Evolutionary conservation across 1,139 yeast species (phyloP).

Genomic region (Scheffersomyces insectosa): DNA sequence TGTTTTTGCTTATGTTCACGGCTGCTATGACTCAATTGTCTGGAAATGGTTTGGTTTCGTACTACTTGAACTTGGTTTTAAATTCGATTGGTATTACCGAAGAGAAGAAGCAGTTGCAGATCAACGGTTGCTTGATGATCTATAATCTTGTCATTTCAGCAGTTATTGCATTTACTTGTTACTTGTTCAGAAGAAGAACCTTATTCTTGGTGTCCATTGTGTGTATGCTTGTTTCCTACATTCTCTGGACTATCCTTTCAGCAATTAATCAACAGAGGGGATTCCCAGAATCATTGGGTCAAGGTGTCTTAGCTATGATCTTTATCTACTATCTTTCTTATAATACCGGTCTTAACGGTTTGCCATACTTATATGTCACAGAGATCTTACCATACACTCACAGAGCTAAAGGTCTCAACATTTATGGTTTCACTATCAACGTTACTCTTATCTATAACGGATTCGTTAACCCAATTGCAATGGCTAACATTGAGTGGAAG

Average conservation of each 20-base stretch:
- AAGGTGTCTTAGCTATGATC: constrained; percentile 47
- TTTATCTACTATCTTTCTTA: constrained; percentile 41
- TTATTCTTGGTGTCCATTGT: constrained; percentile 39
- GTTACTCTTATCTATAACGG: constrained; percentile 30
- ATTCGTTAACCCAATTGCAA: constrained; percentile 60
- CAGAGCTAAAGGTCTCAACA: constrained; percentile 46
- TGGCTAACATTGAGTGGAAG: constrained; percentile 60
- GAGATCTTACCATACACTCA: constrained; percentile 47
- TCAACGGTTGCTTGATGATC: constrained; percentile 47
- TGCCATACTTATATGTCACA: constrained; percentile 40
- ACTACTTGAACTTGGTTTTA: constrained; percentile 50
- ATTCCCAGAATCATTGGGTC: constrained; percentile 34
- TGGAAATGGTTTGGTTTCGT: constrained; percentile 55
- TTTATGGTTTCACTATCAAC: constrained; percentile 10
- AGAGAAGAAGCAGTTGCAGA: constrained; percentile 42
- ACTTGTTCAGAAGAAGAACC: constrained; percentile 43
- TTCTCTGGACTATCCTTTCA: constrained; percentile 41
- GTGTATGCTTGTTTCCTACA: constrained; percentile 39
- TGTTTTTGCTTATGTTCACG: constrained; percentile 35
- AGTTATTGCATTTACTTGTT: constrained; percentile 29
- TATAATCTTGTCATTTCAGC: constrained; percentile 41
- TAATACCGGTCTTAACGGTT: constrained; percentile 41
- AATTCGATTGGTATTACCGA: constrained; percentile 50
- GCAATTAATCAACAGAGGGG: constrained; percentile 41
- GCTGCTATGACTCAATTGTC: constrained; percentile 47